Base-by-base conservation (phyloP, 2,329 filamentous ascomycete species). In the Cladobotryum mycophilum region DNA sequence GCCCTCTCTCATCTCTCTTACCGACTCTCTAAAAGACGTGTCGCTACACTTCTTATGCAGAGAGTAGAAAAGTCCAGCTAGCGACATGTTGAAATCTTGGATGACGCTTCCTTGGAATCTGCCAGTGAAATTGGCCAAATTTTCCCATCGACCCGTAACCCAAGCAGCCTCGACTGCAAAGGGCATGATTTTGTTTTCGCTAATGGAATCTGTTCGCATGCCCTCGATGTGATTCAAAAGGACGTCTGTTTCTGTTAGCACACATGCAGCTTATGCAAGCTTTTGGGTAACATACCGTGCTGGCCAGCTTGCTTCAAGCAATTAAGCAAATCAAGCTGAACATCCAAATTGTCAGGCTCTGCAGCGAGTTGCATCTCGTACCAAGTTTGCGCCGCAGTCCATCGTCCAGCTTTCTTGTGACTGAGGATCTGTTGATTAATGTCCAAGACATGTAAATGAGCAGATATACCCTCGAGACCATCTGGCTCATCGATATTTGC, bases 401-500 rank as follows among this genome's bases (percentile, higher is more conserved):
- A 99, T 55, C 91, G 79, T 4, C 93, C 93, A 17, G 91, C 88
- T 67, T 96, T 97, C 51, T 88, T 83, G 69, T 99, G 90, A 60
- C 95, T 89, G 49, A 96, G 76, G 33, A 96, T 86, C 64, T 97
- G 91, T 64, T 96, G 92, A 53, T 96, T 88, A 45, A 96, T 85
- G 57, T 95, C 88, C n/a, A 97, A 74, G 11, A 90, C 82, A 52
- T 87, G 86, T 3, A 97, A 74, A 64, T 93, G 87, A 17, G 89
- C 84, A 1, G 92, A 95, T 54, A 99, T 92, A 3, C 93, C 93
- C 64, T 97, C 91, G 34, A 99, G 84, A 1, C 92, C 91, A 67
- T 99, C 93, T 0, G 93, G 95, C 60, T 99, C 93, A 62, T 99
- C 93, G 54, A 99, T 97, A 60, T 96, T 88, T 1, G 89, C 89